phyloP scores from a whole-genome alignment of 202 grass and related monocot genomes.

The Panicum virgatum region DNA sequence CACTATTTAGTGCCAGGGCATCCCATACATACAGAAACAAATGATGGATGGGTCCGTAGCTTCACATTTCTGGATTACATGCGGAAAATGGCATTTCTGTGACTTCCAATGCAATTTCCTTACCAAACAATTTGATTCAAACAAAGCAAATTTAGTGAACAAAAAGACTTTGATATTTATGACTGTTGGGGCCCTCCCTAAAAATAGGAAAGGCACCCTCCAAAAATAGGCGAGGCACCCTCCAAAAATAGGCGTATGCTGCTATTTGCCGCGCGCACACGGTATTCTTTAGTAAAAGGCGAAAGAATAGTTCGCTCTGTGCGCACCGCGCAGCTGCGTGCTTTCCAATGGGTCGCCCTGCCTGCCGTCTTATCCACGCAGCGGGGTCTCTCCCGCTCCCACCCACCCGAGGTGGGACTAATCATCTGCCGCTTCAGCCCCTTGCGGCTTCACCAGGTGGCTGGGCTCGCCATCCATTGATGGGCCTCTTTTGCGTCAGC shows the following conservation, averaged over 20 bases:
- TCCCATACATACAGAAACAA: slow-evolving; percentile 5
- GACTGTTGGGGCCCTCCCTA: not conserved
- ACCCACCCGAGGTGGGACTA: not conserved
- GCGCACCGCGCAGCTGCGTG: slow-evolving; percentile 29
- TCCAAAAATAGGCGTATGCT: not conserved
- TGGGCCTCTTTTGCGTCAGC: not conserved
- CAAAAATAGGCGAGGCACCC: not conserved
- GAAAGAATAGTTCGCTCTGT: slow-evolving; percentile 53
- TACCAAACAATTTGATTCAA: too few species aligned
- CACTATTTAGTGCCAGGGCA: not conserved
- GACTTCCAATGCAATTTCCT: not conserved
- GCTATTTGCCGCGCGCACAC: not conserved
- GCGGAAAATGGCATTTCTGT: not conserved
- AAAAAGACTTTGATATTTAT: not conserved
- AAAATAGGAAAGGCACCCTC: not conserved
- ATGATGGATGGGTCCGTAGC: not conserved
- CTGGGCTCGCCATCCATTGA: not conserved
- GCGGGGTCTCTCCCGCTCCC: not conserved
- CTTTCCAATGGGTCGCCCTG: not conserved
- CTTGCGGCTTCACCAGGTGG: not conserved
- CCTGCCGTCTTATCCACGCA: not conserved
- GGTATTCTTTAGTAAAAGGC: slow-evolving; percentile 62
- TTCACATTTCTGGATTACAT: too few species aligned
- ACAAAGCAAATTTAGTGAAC: too few species aligned
- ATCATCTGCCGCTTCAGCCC: too few species aligned